Evolutionary conservation across 306 rosid genomes (phyloP), one percentile per base, ranked within the genome.

Genomic region (Pterocarpus santalinus): DNA sequence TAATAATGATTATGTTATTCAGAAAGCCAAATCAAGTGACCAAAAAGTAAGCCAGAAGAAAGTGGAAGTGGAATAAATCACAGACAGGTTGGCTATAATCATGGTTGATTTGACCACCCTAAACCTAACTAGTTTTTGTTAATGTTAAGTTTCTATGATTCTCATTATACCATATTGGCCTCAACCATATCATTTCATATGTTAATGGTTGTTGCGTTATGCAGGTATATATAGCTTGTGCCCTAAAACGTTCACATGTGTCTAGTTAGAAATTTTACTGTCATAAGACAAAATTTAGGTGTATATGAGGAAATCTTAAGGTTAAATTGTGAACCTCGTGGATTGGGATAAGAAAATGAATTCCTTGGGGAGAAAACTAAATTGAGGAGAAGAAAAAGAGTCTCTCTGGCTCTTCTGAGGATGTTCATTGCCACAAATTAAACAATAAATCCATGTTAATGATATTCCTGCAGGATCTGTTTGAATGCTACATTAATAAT

Each of bases 81-180:
- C 43, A 76, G 81, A 82, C 87, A 89, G 89, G 86, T 89, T 77
- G 87, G 85, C 83, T 67, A 76, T 72, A 81, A 86, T 86, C 75
- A 87, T 87, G 76, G 69, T 62, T 38, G 61, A 80, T 77, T 82
- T 89, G 89, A 89, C 92, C 86, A 72, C 89, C 88, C 71, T 56
- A 66, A 74, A 74, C 87, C 82, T 83, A 69, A 77, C 78, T 34
- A 43, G 60, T 77, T 81, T 32, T 62, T 7, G 9, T 84, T 75
- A 69, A 78, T 69, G 49, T 69, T 22, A 22, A 22, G 28, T 83
- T 47, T 62, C 77, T 76, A 68, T 70, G 66, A 81, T 85, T 76
- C 73, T 80, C 70, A 76, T 79, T 66, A 75, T 72, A 71, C 58
- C 73, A 75, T 77, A 68, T 46, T 44, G 7, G 16, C 66, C 78